These are phyloP conservation scores for Grosmannia clavigera DNA, from an alignment of 2,329 filamentous ascomycete species.

Conservation along the genomic window DNA sequence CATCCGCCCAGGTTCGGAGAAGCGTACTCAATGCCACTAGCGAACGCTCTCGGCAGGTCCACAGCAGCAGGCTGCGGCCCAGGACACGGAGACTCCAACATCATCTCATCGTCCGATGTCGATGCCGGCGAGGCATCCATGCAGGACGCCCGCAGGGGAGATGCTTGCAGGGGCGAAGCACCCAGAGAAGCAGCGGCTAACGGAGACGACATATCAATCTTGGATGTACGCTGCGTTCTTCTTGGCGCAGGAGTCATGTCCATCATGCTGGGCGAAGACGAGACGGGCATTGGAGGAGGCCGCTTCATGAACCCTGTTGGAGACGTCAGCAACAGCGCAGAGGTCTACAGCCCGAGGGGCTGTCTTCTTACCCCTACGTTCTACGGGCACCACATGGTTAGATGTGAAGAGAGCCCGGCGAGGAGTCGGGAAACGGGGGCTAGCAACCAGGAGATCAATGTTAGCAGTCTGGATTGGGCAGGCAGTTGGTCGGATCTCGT, in stretches of 20 bases:
- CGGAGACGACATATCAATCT: constrained; percentile 54
- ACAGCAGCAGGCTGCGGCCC: not conserved
- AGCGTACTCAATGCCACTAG: constrained; percentile 4
- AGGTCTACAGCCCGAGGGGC: not conserved
- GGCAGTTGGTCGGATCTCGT: too few relatives aligned
- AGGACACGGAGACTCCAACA: constrained; percentile 40
- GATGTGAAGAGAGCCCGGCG: constrained; percentile 75
- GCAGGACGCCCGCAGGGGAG: not conserved
- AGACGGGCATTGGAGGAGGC: constrained; percentile 62
- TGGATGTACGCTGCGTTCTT: constrained; percentile 55
- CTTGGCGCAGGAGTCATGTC: constrained; percentile 89
- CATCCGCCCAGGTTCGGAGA: not conserved
- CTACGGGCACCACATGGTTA: constrained; percentile 47
- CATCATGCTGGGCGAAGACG: constrained; percentile 83
- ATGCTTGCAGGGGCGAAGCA: constrained; percentile 40
- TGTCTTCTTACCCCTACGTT: constrained; percentile 42
- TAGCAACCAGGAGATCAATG: constrained; percentile 21
- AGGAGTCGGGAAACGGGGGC: constrained; percentile 71
- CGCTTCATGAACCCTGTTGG: constrained; percentile 61
- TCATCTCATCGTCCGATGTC: constrained; percentile 34
- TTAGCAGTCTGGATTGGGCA: not conserved
- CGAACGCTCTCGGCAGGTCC: not conserved
- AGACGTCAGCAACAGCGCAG: constrained; percentile 10
- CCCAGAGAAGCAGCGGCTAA: constrained; percentile 42
- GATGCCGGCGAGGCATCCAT: constrained; percentile 39